These are phyloP conservation scores for Dalechampia spathulata DNA, from an alignment of 441 rosid species.

Conservation along the genomic window DNA sequence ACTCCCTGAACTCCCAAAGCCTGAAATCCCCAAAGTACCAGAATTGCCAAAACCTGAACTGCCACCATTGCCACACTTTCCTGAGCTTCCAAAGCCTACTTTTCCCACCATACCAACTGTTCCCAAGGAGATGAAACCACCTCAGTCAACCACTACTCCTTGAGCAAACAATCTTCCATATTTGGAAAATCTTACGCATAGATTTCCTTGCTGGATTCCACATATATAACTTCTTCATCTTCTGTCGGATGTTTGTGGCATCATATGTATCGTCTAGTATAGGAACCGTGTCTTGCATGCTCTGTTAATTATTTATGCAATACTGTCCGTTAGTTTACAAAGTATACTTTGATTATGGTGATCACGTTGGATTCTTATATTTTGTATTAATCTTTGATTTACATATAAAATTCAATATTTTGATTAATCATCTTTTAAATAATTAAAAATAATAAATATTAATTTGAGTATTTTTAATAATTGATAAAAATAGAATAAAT, in stretches of 20 bases:
- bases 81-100: slow-evolving; percentile 18
- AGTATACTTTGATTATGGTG: no score
- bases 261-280: neutral
- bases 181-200: neutral
- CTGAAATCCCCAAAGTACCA: neutral
- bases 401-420: no score
- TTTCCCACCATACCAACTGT: slow-evolving; percentile 14
- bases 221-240: neutral
- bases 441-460: no score
- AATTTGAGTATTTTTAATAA: no score
- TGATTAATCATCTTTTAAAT: no score
- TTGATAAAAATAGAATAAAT: no score
- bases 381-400: no score
- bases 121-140: slow-evolving; percentile 9
- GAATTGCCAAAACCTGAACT: neutral
- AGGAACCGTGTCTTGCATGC: neutral
- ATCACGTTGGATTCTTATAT: no score
- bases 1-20: neutral
- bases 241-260: neutral
- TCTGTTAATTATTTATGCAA: neutral
- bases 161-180: neutral
- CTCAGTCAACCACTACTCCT: slow-evolving; percentile 14
- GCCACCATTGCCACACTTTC: slow-evolving; percentile 1
- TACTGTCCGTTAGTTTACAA: no score
- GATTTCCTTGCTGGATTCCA: neutral